These are phyloP conservation scores for Paxillus rubicundulus DNA, from an alignment of 768 basidiomycete species.

Conservation along the genomic window DNA sequence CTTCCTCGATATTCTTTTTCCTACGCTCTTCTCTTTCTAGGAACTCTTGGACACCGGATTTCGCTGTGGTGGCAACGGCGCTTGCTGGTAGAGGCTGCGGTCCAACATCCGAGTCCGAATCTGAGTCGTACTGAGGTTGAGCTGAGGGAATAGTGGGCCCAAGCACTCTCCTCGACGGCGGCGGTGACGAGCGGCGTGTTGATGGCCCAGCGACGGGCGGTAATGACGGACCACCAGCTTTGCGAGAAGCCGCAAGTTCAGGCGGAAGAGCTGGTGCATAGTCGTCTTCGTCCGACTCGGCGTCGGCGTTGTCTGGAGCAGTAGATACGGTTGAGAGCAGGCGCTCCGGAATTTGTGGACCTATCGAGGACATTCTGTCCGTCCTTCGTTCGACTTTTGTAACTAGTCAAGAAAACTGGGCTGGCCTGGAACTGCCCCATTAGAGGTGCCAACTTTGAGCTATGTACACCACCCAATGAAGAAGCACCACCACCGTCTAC, in stretches of 20 bases:
- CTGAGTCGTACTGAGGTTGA: constrained; percentile 28
- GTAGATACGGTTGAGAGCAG: constrained; percentile 28
- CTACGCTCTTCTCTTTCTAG: constrained; percentile 81
- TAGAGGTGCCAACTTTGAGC: too few species aligned
- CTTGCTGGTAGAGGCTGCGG: constrained; percentile 69
- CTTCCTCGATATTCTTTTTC: constrained; percentile 74
- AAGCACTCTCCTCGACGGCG: constrained; percentile 34
- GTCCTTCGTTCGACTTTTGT: background rate
- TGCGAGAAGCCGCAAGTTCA: constrained; percentile 51
- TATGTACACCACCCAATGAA: too few species aligned
- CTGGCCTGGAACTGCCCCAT: too few species aligned
- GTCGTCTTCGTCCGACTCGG: constrained; percentile 54
- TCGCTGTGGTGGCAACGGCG: constrained; percentile 33
- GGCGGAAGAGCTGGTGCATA: constrained; percentile 76
- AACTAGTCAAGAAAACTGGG: too few species aligned
- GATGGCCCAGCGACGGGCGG: constrained; percentile 21
- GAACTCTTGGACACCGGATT: constrained; percentile 77
- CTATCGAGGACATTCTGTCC: constrained; percentile 47
- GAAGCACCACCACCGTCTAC: too few species aligned
- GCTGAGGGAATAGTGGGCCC: constrained; percentile 54
- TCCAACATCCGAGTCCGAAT: constrained; percentile 66
- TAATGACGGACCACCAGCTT: constrained; percentile 29
- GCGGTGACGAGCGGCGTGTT: constrained; percentile 17
- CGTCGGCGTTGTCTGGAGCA: constrained; percentile 24
- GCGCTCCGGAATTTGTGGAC: constrained; percentile 56